Evolutionary conservation across 2,329 filamentous ascomycete genomes (phyloP).

Genomic region (Fonsecaea erecta): DNA sequence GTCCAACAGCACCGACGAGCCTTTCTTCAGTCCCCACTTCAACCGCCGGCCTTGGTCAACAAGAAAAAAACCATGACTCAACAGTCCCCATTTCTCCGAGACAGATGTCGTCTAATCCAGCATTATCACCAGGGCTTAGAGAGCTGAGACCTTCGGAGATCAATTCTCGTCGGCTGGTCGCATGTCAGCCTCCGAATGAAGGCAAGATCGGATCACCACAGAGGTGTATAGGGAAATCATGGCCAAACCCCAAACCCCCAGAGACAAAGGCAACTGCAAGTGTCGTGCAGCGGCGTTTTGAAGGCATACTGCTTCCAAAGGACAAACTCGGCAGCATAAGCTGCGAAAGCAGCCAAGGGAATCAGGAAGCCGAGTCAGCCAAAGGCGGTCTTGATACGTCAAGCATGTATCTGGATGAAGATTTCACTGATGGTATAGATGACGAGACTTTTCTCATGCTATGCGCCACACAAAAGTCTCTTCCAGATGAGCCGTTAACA

Average conservation of each 20-base stretch:
- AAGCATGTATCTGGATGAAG: constrained; percentile 19
- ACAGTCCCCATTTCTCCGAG: neutral
- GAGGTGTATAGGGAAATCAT: neutral
- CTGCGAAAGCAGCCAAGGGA: neutral
- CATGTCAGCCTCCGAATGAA: neutral
- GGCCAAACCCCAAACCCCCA: neutral
- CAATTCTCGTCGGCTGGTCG: constrained; percentile 3
- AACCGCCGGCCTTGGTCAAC: neutral
- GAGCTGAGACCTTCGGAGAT: constrained; percentile 16
- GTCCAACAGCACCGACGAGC: no score
- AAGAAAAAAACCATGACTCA: neutral
- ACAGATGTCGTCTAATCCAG: neutral
- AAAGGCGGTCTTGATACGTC: neutral
- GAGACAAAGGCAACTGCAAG: neutral
- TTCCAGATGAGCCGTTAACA: neutral
- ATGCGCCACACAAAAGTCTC: constrained; percentile 20
- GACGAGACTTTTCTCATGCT: constrained; percentile 29
- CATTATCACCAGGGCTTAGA: constrained; percentile 2
- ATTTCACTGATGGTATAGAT: constrained; percentile 31
- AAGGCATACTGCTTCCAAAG: neutral
- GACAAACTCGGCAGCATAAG: neutral
- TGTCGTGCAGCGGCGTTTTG: no score
- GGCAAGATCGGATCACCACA: neutral
- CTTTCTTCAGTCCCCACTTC: neutral
- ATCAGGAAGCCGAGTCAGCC: neutral